Percentiles rank a stretch among this genome's conserved stretches.
These are phyloP conservation scores for Fusarium acutatum DNA, from an alignment of 2,329 filamentous ascomycete species.

Conservation along the genomic window DNA sequence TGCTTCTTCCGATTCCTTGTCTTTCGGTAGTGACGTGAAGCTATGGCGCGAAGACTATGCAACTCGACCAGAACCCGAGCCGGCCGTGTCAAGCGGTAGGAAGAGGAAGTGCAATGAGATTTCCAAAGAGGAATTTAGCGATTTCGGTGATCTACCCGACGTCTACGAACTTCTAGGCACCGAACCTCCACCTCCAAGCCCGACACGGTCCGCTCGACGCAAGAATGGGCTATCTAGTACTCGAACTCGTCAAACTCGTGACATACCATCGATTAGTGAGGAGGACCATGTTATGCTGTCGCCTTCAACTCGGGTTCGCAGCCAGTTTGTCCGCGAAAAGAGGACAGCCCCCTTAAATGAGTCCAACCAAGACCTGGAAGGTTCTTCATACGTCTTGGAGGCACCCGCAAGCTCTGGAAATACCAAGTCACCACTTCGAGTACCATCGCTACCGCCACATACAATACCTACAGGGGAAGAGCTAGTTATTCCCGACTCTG, in stretches of 20 bases:
- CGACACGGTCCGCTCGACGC: slow-evolving; percentile 39
- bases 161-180: slow-evolving; percentile 59
- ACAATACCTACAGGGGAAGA: slow-evolving; percentile 34
- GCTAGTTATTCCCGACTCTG: slow-evolving; percentile 63
- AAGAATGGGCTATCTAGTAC: slow-evolving; percentile 29
- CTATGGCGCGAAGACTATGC: slow-evolving; percentile 56
- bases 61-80: slow-evolving; percentile 50
- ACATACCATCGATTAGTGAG: slow-evolving; percentile 28
- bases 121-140: slow-evolving; percentile 46
- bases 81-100: slow-evolving; percentile 51
- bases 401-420: slow-evolving; percentile 6
- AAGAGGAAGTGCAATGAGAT: slow-evolving; percentile 64
- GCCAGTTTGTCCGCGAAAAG: slow-evolving; percentile 13
- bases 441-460: not conserved
- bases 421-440: not conserved
- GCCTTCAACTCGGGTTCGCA: slow-evolving; percentile 37
- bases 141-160: slow-evolving; percentile 62
- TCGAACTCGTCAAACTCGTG: slow-evolving; percentile 26
- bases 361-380: slow-evolving; percentile 3
- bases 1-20: slow-evolving; percentile 47
- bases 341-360: not conserved
- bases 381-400: slow-evolving; percentile 3
- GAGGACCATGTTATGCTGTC: slow-evolving; percentile 38
- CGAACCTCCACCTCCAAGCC: slow-evolving; percentile 49
- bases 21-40: slow-evolving; percentile 49